A percentile compares a stretch with the other conserved stretches of the same genome.
phyloP scores from a whole-genome alignment of 163 green algal genomes.

The Chlorella variabilis region DNA sequence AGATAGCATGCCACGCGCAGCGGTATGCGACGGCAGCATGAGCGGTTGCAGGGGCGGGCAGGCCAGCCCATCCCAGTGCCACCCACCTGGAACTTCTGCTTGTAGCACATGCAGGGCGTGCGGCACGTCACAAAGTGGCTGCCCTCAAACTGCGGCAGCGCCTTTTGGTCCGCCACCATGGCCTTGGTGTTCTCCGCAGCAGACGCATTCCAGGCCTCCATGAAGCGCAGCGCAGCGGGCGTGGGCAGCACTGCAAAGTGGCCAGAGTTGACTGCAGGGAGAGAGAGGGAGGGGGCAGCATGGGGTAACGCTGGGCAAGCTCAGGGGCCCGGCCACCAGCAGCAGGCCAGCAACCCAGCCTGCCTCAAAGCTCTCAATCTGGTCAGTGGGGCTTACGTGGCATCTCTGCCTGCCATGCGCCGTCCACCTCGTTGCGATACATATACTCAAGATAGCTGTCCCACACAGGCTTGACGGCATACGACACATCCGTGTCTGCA shows the following conservation, averaged over 20 bases:
- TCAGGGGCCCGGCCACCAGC: no score
- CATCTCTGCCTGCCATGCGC: conserved; percentile 15
- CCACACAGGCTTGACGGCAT: conserved; percentile 37
- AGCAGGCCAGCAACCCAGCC: no score
- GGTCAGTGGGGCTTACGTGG: background rate
- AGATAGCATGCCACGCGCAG: no score
- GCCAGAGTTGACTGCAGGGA: conserved; percentile 13
- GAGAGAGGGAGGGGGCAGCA: background rate
- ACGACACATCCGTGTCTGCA: conserved; percentile 32
- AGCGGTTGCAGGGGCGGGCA: no score
- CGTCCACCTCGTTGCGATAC: background rate
- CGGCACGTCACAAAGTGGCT: background rate
- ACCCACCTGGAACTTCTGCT: conserved; percentile 5
- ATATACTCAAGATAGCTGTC: conserved; percentile 24
- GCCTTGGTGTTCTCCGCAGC: background rate
- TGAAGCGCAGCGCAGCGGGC: background rate
- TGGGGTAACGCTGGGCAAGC: background rate
- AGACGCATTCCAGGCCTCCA: background rate
- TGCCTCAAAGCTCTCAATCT: no score
- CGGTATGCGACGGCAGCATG: no score
- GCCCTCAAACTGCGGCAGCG: background rate
- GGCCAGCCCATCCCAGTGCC: no score
- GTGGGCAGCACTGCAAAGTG: conserved; percentile 24
- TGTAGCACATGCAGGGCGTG: background rate
- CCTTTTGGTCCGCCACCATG: conserved; percentile 4